Evolutionary conservation across 768 basidiomycete genomes (phyloP), one percentile per base, ranked within the genome.

Genomic region (Suillus brevipes): DNA sequence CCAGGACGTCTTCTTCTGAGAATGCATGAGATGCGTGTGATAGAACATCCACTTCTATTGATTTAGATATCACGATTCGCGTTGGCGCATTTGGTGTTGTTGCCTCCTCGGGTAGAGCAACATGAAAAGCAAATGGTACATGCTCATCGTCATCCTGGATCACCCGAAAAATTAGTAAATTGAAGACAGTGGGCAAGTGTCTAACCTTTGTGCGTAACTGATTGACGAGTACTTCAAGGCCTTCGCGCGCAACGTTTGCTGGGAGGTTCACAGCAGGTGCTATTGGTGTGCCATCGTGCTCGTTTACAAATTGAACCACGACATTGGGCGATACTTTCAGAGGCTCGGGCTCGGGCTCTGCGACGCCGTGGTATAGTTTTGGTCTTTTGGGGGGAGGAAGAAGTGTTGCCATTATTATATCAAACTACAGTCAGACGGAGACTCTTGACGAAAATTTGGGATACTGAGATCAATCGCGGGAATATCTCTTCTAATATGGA

Each of bases 251-350:
- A 10, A 96, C 84, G 78, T 95, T 91, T 31, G 96, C 92, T 14
- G 95, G 96, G 57, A 98, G 78, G 76, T 87, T 94, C 73, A 99
- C 89, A 0, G 92, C 88, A 60, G 96, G 95, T 28, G 95, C 96
- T 25, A 99, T 81, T 4, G 87, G 78, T 64, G 81, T 79, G 0
- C 89, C 94, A 76, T 96, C 91, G 60, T 95, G 90, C 64, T 96
- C 93, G 4, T 90, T 91, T 34, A 95, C 89, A 74, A 99, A 98
- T 72, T 97, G 94, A 25, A 97, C 95, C 18, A 98, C 84, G 64
- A 99, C 80, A 67, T 89, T 89, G 0, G 89, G 87, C 1, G 87
- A 82, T 12, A 79, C 77, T 65, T 77, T 75, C 18, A 75, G 70
- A 5, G 77, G 74, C 64, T 87, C 85, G 65, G 81, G 82, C 43